phyloP scores from a whole-genome alignment of 2,329 filamentous ascomycete genomes.

The Neoarthrinium moseri region DNA sequence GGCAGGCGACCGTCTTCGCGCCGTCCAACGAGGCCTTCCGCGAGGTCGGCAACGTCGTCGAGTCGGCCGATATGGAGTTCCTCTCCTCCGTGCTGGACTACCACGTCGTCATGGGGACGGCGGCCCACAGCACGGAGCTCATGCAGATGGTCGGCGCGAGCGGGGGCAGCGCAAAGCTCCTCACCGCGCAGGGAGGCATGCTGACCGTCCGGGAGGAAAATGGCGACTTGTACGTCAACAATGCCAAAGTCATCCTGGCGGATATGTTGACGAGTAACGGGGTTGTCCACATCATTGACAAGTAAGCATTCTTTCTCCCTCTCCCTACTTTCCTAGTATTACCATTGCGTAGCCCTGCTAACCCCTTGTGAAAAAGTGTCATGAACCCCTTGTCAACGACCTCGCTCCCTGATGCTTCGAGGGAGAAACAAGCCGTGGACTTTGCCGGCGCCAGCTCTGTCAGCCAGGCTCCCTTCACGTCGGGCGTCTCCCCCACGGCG shows the following conservation, averaged over 20 bases:
- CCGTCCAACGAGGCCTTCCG: constrained; percentile 29
- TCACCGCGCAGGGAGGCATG: constrained; percentile 27
- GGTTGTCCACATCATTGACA: constrained; percentile 29
- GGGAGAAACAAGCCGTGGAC: constrained; percentile 28
- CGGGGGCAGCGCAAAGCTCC: constrained; percentile 14
- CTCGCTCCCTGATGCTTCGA: constrained; percentile 25
- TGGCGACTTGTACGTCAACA: constrained; percentile 30
- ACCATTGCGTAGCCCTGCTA: neutral
- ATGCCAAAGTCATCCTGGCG: neutral
- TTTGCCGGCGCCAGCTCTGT: constrained; percentile 23
- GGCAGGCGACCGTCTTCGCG: constrained; percentile 28
- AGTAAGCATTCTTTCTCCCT: constrained; percentile 27
- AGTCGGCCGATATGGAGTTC: constrained; percentile 22
- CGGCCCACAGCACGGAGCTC: constrained; percentile 28
- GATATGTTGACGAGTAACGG: constrained; percentile 6
- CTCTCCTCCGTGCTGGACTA: constrained; percentile 31
- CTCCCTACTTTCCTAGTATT: constrained; percentile 29
- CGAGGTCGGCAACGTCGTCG: constrained; percentile 30
- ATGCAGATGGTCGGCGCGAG: neutral
- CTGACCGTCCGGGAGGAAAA: constrained; percentile 31
- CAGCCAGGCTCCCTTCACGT: constrained; percentile 24
- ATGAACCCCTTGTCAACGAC: constrained; percentile 31
- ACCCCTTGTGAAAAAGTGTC: constrained; percentile 27
- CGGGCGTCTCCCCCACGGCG: constrained; percentile 21
- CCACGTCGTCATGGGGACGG: constrained; percentile 27